Conservation (phyloP, 2,329 filamentous ascomycete species). For the Ilyonectria robusta region DNA sequence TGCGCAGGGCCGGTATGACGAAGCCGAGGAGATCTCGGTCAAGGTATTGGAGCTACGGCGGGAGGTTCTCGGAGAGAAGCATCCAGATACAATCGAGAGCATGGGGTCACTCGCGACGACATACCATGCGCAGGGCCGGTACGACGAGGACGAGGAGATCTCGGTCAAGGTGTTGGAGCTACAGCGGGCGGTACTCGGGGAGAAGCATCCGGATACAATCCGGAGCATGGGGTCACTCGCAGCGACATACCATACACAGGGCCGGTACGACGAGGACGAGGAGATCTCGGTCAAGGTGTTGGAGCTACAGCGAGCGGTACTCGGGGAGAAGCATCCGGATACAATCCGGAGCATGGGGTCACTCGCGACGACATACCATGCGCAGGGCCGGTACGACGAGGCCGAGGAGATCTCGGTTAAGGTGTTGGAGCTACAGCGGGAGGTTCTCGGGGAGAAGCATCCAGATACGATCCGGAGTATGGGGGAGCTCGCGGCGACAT, state of each 20-base stretch:
- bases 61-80: background rate
- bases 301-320: too few relatives aligned
- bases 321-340: too few relatives aligned
- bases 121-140: too few relatives aligned
- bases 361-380: background rate
- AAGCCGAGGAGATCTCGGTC: background rate
- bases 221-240: too few relatives aligned
- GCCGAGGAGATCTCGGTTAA: background rate
- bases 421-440: background rate
- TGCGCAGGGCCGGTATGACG: background rate
- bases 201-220: too few relatives aligned
- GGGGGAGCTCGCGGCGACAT: background rate
- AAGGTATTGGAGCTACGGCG: background rate
- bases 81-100: accelerated
- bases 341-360: too few relatives aligned
- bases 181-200: too few relatives aligned
- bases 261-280: too few relatives aligned
- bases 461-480: accelerated
- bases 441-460: background rate
- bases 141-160: too few relatives aligned
- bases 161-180: too few relatives aligned
- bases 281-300: too few relatives aligned
- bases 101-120: accelerated
- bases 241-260: too few relatives aligned
- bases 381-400: background rate